Evolutionary conservation across 768 basidiomycete species (phyloP).

Genomic region (Leucogyrophana mollusca): DNA sequence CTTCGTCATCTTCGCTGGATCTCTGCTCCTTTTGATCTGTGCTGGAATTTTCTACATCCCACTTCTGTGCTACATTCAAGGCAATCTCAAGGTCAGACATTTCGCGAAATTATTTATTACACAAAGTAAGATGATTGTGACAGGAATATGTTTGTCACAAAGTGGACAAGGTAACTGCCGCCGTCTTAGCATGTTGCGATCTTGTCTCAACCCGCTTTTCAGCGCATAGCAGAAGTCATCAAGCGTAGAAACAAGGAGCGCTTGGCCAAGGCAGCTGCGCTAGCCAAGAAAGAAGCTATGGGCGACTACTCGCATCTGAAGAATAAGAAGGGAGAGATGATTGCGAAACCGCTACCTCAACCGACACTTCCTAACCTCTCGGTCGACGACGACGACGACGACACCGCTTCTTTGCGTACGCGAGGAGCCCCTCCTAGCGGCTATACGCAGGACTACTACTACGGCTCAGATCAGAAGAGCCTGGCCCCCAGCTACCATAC

Average conservation of each 20-base stretch:
- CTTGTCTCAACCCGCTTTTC: conserved; percentile 12
- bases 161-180: conserved; percentile 80
- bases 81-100: conserved; percentile 82
- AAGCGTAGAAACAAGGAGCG: conserved; percentile 89
- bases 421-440: conserved; percentile 54
- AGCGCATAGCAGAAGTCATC: conserved; percentile 94
- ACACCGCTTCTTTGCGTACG: conserved; percentile 54
- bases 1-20: conserved; percentile 82
- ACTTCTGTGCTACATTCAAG: conserved; percentile 92
- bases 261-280: conserved; percentile 71
- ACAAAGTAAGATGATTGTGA: conserved; percentile 5
- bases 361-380: conserved; percentile 92
- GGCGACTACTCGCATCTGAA: conserved; percentile 90
- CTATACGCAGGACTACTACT: conserved; percentile 56
- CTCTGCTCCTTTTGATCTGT: conserved; percentile 73
- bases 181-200: neutral
- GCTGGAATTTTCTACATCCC: conserved; percentile 92
- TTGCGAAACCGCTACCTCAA: conserved; percentile 81
- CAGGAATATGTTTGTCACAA: conserved; percentile 99
- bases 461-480: conserved; percentile 48
- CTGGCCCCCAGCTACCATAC: conserved; percentile 33
- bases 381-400: conserved; percentile 73
- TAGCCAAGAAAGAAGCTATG: conserved; percentile 88
- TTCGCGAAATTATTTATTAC: neutral
- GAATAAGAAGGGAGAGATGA: conserved; percentile 87